phyloP scores from a whole-genome alignment of 2,329 filamentous ascomycete genomes.

The Neophaeococcomyces mojaviensis region DNA sequence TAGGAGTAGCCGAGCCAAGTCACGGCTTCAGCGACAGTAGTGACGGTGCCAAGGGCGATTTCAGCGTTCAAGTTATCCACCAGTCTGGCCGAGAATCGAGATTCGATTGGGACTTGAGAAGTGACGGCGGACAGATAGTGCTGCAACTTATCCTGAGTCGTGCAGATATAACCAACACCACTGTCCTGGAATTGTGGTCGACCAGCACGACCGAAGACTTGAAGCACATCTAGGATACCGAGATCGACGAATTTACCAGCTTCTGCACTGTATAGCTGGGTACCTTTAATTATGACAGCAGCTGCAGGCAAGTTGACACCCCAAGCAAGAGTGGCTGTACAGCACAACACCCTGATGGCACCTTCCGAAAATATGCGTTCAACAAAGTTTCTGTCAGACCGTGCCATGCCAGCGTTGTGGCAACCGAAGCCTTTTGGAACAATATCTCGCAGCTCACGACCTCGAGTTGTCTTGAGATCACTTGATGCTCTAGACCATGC shows the following conservation, averaged over 20 bases:
- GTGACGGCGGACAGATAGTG: slow-evolving; percentile 92
- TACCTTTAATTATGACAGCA: slow-evolving; percentile 96
- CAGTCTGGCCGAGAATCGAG: slow-evolving; percentile 85
- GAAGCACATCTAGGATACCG: slow-evolving; percentile 90
- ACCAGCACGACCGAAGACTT: slow-evolving; percentile 97
- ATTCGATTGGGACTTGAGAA: slow-evolving; percentile 93
- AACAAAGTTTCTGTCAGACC: slow-evolving; percentile 90
- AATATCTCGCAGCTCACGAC: slow-evolving; percentile 79
- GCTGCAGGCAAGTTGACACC: slow-evolving; percentile 97
- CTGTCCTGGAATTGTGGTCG: slow-evolving; percentile 96
- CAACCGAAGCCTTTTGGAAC: slow-evolving; percentile 86
- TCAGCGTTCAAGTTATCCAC: slow-evolving; percentile 97
- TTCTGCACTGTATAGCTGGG: slow-evolving; percentile 91
- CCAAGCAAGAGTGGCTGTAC: slow-evolving; percentile 96
- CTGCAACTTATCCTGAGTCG: slow-evolving; percentile 82
- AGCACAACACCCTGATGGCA: slow-evolving; percentile 93
- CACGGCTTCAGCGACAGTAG: slow-evolving; percentile 84
- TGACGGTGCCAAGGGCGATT: slow-evolving; percentile 87
- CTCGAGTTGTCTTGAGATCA: slow-evolving; percentile 79
- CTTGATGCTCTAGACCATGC: slow-evolving; percentile 67
- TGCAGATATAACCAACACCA: slow-evolving; percentile 97
- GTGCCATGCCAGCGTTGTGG: slow-evolving; percentile 93
- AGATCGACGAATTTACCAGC: slow-evolving; percentile 95
- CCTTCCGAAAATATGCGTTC: slow-evolving; percentile 86
- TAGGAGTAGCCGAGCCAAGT: slow-evolving; percentile 98